Evolutionary conservation across 257 asterid species (phyloP).

Genomic region (Fraxinus excelsior): DNA sequence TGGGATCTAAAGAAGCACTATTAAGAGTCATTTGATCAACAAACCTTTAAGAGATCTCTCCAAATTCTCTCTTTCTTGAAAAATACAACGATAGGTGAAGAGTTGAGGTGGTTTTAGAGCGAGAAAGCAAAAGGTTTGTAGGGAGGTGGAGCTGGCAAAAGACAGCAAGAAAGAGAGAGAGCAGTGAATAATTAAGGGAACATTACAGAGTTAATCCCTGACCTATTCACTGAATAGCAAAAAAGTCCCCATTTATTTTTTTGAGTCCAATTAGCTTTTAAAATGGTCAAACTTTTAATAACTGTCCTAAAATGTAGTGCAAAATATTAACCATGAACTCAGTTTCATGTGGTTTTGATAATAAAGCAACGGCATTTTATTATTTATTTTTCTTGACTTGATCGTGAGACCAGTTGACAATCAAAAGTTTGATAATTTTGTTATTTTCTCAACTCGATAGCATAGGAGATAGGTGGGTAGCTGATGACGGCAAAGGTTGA

Average conservation of each 20-base stretch:
- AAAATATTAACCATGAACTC: background rate
- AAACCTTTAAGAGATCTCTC: constrained; percentile 36
- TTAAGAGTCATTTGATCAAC: constrained; percentile 23
- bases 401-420: too few species aligned
- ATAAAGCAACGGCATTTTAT: too few species aligned
- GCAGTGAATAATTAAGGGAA: constrained; percentile 33
- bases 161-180: constrained; percentile 23
- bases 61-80: constrained; percentile 19
- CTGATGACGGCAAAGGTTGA: too few species aligned
- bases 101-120: constrained; percentile 33
- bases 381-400: too few species aligned
- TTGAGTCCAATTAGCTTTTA: too few species aligned
- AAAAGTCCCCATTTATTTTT: background rate
- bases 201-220: background rate
- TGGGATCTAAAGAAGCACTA: constrained; percentile 28
- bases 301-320: background rate
- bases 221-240: background rate
- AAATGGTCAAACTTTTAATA: too few species aligned
- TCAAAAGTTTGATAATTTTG: too few species aligned
- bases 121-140: constrained; percentile 49
- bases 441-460: too few species aligned
- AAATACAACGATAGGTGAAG: background rate
- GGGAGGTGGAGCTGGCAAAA: constrained; percentile 64
- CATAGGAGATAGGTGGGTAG: too few species aligned
- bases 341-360: background rate